A percentile compares a stretch with the other conserved stretches of the same genome.
phyloP scores from a whole-genome alignment of 257 asterid genomes.

The Solanum appendiculatum region DNA sequence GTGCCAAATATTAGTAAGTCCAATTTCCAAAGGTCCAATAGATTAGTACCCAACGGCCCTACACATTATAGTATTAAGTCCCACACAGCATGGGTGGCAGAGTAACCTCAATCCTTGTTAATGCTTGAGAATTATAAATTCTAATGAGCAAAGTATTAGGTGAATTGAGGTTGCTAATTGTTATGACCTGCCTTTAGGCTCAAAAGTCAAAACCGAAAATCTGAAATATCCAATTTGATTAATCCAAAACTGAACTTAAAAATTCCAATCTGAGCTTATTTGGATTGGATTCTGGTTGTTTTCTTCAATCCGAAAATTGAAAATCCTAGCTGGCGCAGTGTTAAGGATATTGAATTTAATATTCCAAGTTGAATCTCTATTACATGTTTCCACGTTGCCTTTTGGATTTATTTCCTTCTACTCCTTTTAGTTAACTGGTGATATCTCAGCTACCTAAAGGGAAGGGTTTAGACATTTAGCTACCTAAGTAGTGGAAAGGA shows the following conservation, averaged over 20 bases:
- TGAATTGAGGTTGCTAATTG: not conserved
- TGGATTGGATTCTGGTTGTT: not conserved
- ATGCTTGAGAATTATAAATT: not conserved
- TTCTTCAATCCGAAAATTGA: not conserved
- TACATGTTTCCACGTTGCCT: not conserved
- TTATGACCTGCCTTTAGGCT: not conserved
- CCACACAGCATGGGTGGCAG: not conserved
- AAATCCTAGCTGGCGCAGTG: not conserved
- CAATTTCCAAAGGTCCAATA: not conserved
- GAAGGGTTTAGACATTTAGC: no score
- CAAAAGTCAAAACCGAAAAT: not conserved
- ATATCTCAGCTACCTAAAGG: no score
- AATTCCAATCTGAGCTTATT: not conserved
- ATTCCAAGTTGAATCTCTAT: not conserved
- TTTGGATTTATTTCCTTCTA: not conserved
- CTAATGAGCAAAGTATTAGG: not conserved
- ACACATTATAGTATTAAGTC: not conserved
- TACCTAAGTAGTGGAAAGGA: not conserved
- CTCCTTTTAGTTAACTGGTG: not conserved
- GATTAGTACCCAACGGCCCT: not conserved
- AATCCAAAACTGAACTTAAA: not conserved
- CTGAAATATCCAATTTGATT: not conserved
- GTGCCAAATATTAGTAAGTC: not conserved
- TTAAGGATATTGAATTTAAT: not conserved
- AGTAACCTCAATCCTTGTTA: not conserved